A percentile compares a stretch with the other conserved stretches of the same genome.
These are phyloP conservation scores for Monosporascus sp. DNA, from an alignment of 2,329 filamentous ascomycete genomes.

Conservation along the genomic window DNA sequence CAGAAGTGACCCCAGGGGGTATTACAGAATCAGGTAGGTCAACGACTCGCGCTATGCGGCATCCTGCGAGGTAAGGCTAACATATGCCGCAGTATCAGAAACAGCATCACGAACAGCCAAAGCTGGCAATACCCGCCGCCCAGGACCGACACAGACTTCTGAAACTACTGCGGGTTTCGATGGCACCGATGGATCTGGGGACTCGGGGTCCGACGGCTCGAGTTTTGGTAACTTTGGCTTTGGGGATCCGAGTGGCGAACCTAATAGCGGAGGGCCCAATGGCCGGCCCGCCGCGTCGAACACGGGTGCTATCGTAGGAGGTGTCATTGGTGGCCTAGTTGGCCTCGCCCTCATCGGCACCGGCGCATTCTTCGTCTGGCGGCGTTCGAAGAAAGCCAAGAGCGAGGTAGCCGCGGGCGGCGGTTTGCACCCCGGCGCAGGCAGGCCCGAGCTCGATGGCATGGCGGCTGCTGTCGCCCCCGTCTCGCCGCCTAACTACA, in stretches of 20 bases:
- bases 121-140: constrained; percentile 4
- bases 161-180: background rate
- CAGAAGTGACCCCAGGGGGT: constrained; percentile 33
- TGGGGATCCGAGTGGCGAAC: constrained; percentile 24
- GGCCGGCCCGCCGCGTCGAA: constrained; percentile 20
- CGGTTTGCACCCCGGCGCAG: background rate
- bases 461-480: constrained; percentile 5
- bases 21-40: constrained; percentile 33
- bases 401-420: background rate
- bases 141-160: constrained; percentile 10
- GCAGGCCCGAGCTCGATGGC: constrained; percentile 24
- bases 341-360: constrained; percentile 27
- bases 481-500: constrained; percentile 10
- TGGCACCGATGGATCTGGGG: background rate
- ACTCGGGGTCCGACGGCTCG: constrained; percentile 27
- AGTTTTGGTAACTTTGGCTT: constrained; percentile 19
- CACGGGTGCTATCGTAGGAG: constrained; percentile 23
- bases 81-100: constrained; percentile 17
- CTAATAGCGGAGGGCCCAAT: constrained; percentile 27
- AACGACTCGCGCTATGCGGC: background rate
- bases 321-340: constrained; percentile 27
- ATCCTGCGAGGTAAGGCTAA: constrained; percentile 11
- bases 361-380: constrained; percentile 31
- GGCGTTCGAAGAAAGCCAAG: constrained; percentile 11
- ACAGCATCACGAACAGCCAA: constrained; percentile 18